Evolutionary conservation across 305 asterid genomes (phyloP).

Genomic region (Fraxinus floribunda): DNA sequence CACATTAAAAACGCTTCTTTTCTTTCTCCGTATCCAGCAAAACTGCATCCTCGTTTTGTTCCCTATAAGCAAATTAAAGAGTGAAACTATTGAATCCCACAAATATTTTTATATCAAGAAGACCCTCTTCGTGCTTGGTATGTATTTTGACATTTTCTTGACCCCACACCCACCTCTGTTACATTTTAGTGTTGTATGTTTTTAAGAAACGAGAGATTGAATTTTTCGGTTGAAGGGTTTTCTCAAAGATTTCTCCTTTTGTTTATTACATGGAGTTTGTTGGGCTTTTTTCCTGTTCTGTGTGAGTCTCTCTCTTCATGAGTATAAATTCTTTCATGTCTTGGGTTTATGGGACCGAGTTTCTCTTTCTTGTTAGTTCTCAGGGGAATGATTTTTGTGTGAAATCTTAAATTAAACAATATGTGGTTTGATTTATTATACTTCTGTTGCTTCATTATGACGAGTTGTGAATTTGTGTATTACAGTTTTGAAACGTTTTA

Average conservation of each 20-base stretch:
- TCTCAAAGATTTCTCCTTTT: background rate
- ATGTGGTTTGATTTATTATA: background rate
- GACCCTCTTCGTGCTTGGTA: constrained; percentile 20
- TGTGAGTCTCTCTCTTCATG: background rate
- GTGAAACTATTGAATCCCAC: background rate
- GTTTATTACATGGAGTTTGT: background rate
- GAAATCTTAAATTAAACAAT: background rate
- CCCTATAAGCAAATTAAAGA: background rate
- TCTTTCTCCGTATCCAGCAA: background rate
- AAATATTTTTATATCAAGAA: background rate
- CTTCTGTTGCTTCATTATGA: background rate
- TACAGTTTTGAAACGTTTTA: background rate
- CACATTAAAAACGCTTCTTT: background rate
- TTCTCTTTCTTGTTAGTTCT: background rate
- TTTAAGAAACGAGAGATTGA: background rate
- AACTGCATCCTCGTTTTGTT: background rate
- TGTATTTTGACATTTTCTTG: background rate
- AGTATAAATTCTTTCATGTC: background rate
- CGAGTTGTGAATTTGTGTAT: background rate
- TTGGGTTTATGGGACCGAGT: constrained; percentile 5
- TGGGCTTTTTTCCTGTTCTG: background rate
- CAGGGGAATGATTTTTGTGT: background rate
- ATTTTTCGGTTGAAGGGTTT: background rate
- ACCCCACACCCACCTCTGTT: background rate
- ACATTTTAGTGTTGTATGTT: background rate